Evolutionary conservation across 805 yeast species (phyloP), one percentile per base, ranked within the genome.

Genomic region (Kuraishia ogatae): DNA sequence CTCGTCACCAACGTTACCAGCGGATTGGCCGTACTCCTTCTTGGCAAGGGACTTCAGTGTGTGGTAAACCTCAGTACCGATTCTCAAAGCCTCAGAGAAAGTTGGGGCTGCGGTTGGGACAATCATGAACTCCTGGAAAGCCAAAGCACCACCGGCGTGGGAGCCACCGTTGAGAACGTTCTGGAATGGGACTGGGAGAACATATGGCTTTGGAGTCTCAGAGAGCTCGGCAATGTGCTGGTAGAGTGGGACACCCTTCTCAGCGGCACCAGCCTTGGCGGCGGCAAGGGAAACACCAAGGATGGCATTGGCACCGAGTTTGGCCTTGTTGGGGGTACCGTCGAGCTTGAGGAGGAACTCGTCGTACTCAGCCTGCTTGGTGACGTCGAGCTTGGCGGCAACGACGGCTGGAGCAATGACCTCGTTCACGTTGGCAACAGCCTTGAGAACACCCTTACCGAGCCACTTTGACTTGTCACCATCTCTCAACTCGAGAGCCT

Each of bases 1-100:
- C 84, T 93, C 99, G 78, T 93, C 99, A 85, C 99, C 99, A 73
- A 93, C 99, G 81, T 93, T 93, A 80, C 97, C 98, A 70, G 99
- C 99, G 61, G 96, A 86, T 72, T 89, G 87, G 73, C 99, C 99
- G 87, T 93, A 94, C 75, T 79, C 82, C 85, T 89, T 86, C 85
- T 89, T 89, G 76, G 98, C 87, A 69, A 88, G 79, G 63, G 92
- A 77, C 83, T 94, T 94, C 77, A 93, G 85, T 79, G 82, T 81
- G 85, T 93, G 98, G 94, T 93, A 93, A 66, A 92, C 97, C 83
- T 93, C 99, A 60, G 97, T 75, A 75, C 98, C 98, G 64, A 89
- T 88, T 83, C 97, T 89, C 76, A 94, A 77, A 67, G 96, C 98
- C 80, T 93, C 98, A 62, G 96, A 72, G 86, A 93, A 94, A 59